Conservation (phyloP, 2,329 filamentous ascomycete genomes). For the Sclerotiophoma versabilis region DNA sequence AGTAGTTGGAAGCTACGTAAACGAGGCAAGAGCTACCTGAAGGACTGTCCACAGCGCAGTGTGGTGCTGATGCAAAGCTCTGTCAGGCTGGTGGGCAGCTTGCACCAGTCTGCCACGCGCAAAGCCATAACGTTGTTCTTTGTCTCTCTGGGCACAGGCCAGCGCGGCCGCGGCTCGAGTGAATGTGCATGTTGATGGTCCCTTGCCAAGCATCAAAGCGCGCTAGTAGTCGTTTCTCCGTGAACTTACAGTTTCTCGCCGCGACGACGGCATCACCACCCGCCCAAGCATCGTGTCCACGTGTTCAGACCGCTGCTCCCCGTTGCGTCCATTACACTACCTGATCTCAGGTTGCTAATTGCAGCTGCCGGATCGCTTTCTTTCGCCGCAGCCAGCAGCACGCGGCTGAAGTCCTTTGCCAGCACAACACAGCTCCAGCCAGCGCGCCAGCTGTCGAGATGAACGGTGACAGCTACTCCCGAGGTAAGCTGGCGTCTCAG, state of each 20-base stretch:
- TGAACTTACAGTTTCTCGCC: constrained; percentile 13
- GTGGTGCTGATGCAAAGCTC: constrained; percentile 96
- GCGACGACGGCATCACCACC: constrained; percentile 13
- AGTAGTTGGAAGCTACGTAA: background rate
- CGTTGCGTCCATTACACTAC: constrained; percentile 14
- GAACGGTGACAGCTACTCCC: constrained; percentile 86
- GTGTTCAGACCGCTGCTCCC: constrained; percentile 6
- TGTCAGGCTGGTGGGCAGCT: constrained; percentile 78
- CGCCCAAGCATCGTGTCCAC: constrained; percentile 10
- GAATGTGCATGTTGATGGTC: background rate
- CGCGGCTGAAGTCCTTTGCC: constrained; percentile 6
- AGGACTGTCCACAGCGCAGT: constrained; percentile 92
- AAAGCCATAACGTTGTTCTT: constrained; percentile 46
- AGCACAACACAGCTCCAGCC: constrained; percentile 16
- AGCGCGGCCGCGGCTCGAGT: background rate
- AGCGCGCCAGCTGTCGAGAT: constrained; percentile 58
- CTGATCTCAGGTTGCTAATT: constrained; percentile 25
- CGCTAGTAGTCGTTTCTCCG: constrained; percentile 16
- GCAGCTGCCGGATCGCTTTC: constrained; percentile 7
- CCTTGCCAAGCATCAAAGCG: constrained; percentile 1
- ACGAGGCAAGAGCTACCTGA: constrained; percentile 60
- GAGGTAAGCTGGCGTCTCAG: constrained; percentile 64
- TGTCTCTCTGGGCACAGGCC: too few species aligned
- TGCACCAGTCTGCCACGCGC: constrained; percentile 80
- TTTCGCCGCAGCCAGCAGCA: constrained; percentile 4